phyloP scores from a whole-genome alignment of 257 asterid genomes.

The Solanum bulbocastanum region DNA sequence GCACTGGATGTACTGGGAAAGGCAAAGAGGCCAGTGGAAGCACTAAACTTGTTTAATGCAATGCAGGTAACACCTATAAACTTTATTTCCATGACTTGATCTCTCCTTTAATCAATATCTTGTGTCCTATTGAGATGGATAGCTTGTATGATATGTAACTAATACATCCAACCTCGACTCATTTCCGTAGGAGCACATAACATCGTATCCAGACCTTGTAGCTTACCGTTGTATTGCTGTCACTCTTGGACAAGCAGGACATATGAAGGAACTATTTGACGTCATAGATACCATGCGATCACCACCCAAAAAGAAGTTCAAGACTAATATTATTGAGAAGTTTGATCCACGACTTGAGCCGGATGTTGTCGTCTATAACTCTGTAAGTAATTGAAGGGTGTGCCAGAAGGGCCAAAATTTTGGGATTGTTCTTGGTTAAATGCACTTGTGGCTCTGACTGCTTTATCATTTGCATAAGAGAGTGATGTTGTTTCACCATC shows the following conservation, averaged over 20 bases:
- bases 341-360: constrained; percentile 96
- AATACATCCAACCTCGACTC: neutral
- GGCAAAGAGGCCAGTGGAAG: constrained; percentile 91
- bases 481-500: neutral
- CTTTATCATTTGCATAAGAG: neutral
- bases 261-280: constrained; percentile 85
- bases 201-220: constrained; percentile 78
- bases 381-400: constrained; percentile 43
- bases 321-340: constrained; percentile 50
- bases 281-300: constrained; percentile 86
- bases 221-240: constrained; percentile 84
- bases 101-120: neutral
- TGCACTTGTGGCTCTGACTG: neutral
- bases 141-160: neutral
- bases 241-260: constrained; percentile 98
- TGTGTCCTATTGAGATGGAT: neutral
- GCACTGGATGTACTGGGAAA: constrained; percentile 85
- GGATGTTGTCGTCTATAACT: constrained; percentile 66
- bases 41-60: constrained; percentile 63
- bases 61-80: constrained; percentile 59
- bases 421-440: neutral
- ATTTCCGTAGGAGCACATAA: constrained; percentile 49
- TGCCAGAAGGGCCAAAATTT: neutral
- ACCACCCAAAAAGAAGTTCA: constrained; percentile 81
- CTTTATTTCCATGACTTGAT: neutral